phyloP scores from a whole-genome alignment of 225 moss, liverwort and hornwort genomes.

The Pseudoscleropodium purum region DNA sequence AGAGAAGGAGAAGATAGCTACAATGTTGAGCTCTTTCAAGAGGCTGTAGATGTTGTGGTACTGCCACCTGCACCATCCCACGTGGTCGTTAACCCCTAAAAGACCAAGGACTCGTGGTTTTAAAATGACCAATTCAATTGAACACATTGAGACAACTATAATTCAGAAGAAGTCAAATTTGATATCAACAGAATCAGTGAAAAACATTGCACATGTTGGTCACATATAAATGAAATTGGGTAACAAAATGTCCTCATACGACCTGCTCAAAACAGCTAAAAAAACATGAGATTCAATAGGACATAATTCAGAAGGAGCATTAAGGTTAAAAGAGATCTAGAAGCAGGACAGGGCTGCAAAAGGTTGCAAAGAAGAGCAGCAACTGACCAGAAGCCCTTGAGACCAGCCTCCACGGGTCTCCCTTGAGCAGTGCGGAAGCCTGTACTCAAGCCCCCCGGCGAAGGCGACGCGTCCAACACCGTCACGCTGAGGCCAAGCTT shows the following conservation, averaged over 20 bases:
- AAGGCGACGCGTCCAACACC: slow-evolving; percentile 42
- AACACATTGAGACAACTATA: neutral
- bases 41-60: slow-evolving; percentile 58
- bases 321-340: neutral
- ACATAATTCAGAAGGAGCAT: neutral
- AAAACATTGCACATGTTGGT: neutral
- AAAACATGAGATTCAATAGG: neutral
- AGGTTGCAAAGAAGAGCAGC: neutral
- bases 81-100: neutral
- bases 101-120: neutral
- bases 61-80: slow-evolving; percentile 49
- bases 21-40: slow-evolving; percentile 49
- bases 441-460: slow-evolving; percentile 56
- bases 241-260: neutral
- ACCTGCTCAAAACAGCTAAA: neutral
- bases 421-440: slow-evolving; percentile 54
- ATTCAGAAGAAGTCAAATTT: neutral
- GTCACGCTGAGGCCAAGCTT: slow-evolving; percentile 43
- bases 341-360: neutral
- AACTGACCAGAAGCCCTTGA: slow-evolving; percentile 55
- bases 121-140: neutral
- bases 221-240: neutral
- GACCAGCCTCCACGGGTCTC: slow-evolving; percentile 49
- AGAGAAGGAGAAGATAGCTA: neutral
- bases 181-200: neutral